phyloP scores from a whole-genome alignment of 768 basidiomycete species.

The Boletus bicolor region DNA sequence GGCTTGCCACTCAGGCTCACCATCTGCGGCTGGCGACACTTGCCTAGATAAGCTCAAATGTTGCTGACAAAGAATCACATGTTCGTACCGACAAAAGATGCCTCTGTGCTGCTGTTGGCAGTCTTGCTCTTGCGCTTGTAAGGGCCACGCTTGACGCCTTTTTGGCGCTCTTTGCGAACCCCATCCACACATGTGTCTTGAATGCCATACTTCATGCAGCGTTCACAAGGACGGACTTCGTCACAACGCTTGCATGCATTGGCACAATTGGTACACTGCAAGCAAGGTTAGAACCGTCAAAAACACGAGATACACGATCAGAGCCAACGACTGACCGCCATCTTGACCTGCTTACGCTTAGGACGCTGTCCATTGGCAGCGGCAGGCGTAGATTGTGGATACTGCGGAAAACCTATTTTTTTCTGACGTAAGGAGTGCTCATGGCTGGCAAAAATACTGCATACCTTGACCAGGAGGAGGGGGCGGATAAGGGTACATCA shows the following conservation, averaged over 20 bases:
- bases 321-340: slow-evolving; percentile 42
- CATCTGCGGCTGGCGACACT: slow-evolving; percentile 18
- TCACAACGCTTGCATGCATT: slow-evolving; percentile 57
- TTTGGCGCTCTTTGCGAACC: slow-evolving; percentile 61
- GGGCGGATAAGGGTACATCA: slow-evolving; percentile 43
- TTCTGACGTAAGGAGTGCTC: slow-evolving; percentile 14
- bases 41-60: slow-evolving; percentile 9
- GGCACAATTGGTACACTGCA: slow-evolving; percentile 55
- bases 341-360: slow-evolving; percentile 58
- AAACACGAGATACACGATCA: neutral
- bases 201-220: slow-evolving; percentile 62
- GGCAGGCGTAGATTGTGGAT: slow-evolving; percentile 23
- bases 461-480: slow-evolving; percentile 38
- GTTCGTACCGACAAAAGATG: slow-evolving; percentile 22
- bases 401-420: slow-evolving; percentile 32
- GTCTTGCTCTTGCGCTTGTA: slow-evolving; percentile 52
- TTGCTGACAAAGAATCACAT: slow-evolving; percentile 3
- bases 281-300: slow-evolving; percentile 1
- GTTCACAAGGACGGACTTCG: slow-evolving; percentile 58
- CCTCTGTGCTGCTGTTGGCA: slow-evolving; percentile 17
- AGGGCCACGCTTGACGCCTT: slow-evolving; percentile 55
- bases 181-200: slow-evolving; percentile 57
- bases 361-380: slow-evolving; percentile 26
- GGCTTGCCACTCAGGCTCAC: slow-evolving; percentile 35
- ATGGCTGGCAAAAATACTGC: slow-evolving; percentile 9